phyloP scores from a whole-genome alignment of 176 grass and related monocot species.

The Canna indica region DNA sequence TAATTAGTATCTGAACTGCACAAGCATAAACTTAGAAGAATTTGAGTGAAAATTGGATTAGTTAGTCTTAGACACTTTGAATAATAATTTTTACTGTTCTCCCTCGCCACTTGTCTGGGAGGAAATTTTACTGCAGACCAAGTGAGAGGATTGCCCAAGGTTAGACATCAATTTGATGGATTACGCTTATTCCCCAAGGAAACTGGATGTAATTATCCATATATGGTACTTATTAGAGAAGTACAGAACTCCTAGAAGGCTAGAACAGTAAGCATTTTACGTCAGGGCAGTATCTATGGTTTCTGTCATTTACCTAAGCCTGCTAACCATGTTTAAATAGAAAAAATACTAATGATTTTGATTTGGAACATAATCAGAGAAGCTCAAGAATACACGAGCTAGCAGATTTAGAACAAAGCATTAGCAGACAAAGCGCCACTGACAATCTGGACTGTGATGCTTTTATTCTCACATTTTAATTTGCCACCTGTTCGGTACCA shows the following conservation, averaged over 20 bases:
- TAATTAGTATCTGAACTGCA: neutral
- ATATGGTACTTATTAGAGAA: too few relatives aligned
- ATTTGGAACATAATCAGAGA: too few relatives aligned
- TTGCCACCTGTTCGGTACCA: neutral
- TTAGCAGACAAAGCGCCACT: neutral
- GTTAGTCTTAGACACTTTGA: neutral
- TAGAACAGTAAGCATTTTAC: too few relatives aligned
- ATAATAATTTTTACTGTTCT: neutral
- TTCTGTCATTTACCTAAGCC: too few relatives aligned
- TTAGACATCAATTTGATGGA: too few relatives aligned
- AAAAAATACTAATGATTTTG: too few relatives aligned
- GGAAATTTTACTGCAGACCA: neutral
- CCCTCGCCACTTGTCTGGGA: neutral
- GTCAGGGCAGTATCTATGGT: too few relatives aligned
- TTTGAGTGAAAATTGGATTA: neutral
- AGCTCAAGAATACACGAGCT: too few relatives aligned
- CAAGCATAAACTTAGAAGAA: neutral
- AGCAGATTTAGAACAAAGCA: neutral
- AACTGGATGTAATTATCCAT: too few relatives aligned
- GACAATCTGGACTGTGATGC: neutral
- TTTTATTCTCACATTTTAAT: neutral
- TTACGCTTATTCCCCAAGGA: too few relatives aligned
- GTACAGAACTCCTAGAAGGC: too few relatives aligned
- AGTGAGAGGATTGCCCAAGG: neutral
- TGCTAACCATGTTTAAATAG: too few relatives aligned